Evolutionary conservation across 1,284 basidiomycete species (phyloP).

Genomic region (Anthracocystis panici-leucophaei): DNA sequence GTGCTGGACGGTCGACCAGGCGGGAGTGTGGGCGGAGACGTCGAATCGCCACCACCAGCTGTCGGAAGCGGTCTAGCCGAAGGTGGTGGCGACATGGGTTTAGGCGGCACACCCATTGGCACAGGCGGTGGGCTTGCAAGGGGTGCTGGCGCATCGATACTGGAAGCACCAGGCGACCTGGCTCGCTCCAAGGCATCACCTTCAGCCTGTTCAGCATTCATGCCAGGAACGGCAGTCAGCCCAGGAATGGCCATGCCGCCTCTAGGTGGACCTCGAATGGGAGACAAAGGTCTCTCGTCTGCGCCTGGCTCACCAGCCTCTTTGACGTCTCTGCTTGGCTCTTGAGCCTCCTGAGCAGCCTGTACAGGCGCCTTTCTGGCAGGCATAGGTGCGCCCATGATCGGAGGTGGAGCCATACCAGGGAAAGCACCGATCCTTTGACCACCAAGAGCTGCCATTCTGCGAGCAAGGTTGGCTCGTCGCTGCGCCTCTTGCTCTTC

Average conservation of each 20-base stretch:
- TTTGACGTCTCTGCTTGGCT: conserved; percentile 61
- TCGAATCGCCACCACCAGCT: conserved; percentile 9
- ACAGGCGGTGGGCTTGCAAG: conserved; percentile 34
- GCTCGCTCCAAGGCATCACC: conserved; percentile 39
- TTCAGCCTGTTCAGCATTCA: conserved; percentile 35
- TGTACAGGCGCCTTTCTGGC: conserved; percentile 71
- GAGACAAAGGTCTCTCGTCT: conserved; percentile 17
- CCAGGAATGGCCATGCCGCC: conserved; percentile 66
- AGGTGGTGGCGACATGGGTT: conserved; percentile 33
- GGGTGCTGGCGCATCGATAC: conserved; percentile 23
- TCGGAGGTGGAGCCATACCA: conserved; percentile 76
- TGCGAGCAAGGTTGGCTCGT: conserved; percentile 58
- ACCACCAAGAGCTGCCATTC: conserved; percentile 67
- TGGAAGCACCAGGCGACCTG: conserved; percentile 32
- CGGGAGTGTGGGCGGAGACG: conserved; percentile 24
- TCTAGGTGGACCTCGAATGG: conserved; percentile 28
- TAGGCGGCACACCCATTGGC: conserved; percentile 36
- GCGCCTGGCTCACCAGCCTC: conserved; percentile 68
- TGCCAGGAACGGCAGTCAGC: conserved; percentile 46
- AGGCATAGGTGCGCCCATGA: conserved; percentile 70
- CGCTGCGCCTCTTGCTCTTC: conserved; percentile 61
- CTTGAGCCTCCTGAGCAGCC: conserved; percentile 45
- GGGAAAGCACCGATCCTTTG: conserved; percentile 58
- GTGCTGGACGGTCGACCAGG: conserved; percentile 45
- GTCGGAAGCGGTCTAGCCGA: conserved; percentile 27